phyloP scores from a whole-genome alignment of 2,329 filamentous ascomycete species.

The Fusarium scirpi region DNA sequence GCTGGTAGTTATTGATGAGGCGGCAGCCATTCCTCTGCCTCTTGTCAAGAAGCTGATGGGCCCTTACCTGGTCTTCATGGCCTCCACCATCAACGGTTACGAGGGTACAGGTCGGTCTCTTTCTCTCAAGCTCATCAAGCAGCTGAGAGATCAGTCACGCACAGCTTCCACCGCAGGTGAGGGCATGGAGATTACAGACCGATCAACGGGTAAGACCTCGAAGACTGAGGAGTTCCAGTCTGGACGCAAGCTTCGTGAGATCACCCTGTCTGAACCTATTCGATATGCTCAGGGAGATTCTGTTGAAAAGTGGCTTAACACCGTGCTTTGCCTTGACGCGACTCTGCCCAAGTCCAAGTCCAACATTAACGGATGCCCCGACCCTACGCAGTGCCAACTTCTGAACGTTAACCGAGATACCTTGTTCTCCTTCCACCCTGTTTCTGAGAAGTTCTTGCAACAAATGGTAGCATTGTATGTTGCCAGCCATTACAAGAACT shows the following conservation, averaged over 20 bases:
- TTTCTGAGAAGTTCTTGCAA: slow-evolving; percentile 96
- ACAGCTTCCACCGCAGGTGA: slow-evolving; percentile 67
- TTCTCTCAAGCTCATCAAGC: slow-evolving; percentile 96
- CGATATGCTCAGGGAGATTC: slow-evolving; percentile 90
- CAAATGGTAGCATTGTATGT: slow-evolving; percentile 99
- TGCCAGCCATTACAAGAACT: slow-evolving; percentile 97
- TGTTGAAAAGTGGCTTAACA: slow-evolving; percentile 97
- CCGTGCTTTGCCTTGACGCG: slow-evolving; percentile 90
- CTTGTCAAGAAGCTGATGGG: slow-evolving; percentile 95
- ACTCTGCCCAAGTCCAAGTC: slow-evolving; percentile 83
- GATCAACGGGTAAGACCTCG: slow-evolving; percentile 78
- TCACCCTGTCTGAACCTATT: slow-evolving; percentile 93
- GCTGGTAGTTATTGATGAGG: slow-evolving; percentile 95
- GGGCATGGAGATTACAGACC: slow-evolving; percentile 78
- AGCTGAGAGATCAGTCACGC: slow-evolving; percentile 91
- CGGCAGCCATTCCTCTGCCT: slow-evolving; percentile 93
- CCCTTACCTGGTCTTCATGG: slow-evolving; percentile 98
- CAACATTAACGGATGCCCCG: slow-evolving; percentile 82
- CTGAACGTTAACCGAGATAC: slow-evolving; percentile 96
- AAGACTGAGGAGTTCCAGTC: slow-evolving; percentile 73
- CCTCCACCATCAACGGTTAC: slow-evolving; percentile 98
- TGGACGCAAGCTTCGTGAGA: slow-evolving; percentile 88
- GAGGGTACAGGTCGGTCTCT: slow-evolving; percentile 96
- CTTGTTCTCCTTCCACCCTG: slow-evolving; percentile 96
- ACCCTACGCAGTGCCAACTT: slow-evolving; percentile 91